Evolutionary conservation across 2,329 filamentous ascomycete genomes (phyloP), one percentile per base, ranked within the genome.

Genomic region (Diaporthe ilicicola): DNA sequence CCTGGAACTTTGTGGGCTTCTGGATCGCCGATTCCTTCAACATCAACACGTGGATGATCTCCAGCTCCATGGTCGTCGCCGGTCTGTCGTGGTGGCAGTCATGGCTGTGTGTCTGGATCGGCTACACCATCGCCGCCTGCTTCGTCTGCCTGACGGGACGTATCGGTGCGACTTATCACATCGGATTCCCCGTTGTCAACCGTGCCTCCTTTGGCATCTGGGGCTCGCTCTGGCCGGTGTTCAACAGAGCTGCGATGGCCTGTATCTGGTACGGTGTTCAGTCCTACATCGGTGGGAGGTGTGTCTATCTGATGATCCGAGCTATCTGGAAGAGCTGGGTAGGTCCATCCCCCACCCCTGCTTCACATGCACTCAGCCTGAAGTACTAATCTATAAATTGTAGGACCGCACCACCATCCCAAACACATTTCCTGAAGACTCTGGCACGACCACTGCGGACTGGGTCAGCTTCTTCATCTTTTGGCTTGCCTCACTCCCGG

Each of bases 41-140:
- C 80, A 94, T 96, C 79, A 96, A 95, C 81, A 96, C 94, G 1
- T 97, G 94, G 94, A 97, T 97, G 93, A 96, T 97, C 73, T 92
- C 93, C 0, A 94, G 92, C 1, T 91, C 92, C 46, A 94, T 94
- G 89, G 93, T 97, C 42, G 88, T 92, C 1, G 85, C 83, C 59
- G 93, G 94, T 15, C 85, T 97, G 27, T 93, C 93, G 9, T 97
- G 94, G 94, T 97, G 94, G 94, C 94, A 97, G 82, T 92, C 93
- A 2, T 94, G 92, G 91, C 83, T 94, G n/a, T 94, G 93, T 77
- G 93, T 97, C 53, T 95, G 94, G 91, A 83, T 95, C 34, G 94
- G 95, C 68, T 97, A 97, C 78, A 85, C 90, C 48, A 91, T 97
- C 74, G 90, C 94, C 0, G 93, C 87, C 39, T 84, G 83, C 78